Base-by-base conservation (phyloP, 768 basidiomycete genomes). In the Rhodotorula sphaerocarpa region DNA sequence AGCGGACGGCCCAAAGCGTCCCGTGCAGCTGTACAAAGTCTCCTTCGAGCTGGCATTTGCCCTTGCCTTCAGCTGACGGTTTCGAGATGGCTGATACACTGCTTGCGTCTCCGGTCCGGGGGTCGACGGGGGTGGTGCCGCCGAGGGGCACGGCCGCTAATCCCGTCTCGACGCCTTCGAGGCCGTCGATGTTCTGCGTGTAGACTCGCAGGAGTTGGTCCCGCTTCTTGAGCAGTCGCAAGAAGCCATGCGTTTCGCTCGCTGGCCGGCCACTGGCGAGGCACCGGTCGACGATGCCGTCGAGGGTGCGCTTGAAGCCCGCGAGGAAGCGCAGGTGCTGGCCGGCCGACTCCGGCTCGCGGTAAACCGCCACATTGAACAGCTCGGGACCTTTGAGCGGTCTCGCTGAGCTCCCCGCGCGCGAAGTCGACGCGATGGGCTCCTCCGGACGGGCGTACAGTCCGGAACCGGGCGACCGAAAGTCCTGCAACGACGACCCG, bases 111-210 rank as follows among this genome's bases (percentile, higher is more conserved):
- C 45, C 20, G 28, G 43, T 42, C 20, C 12, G 70, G 46, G 15
- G 54, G 28, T 11, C 53, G 25, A n/a, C 48, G 31, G 45, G 48
- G 28, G 41, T 57, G 34, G 58, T 47, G 6, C 63, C 62, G 23
- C 52, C 54, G 15, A 67, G 51, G 55, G 56, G 51, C n/a, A 61
- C 61, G 3, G 50, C 46, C 14, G 7, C 76, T 11, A 99, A 79
- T 2, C 92, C 92, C 0, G 82, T 82, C 16, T 30, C 42, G 57
- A 80, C 79, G 70, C 84, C 86, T 73, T 99, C 95, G 18, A 99
- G 77, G 16, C 90, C 93, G 75, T 99, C 95, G 48, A 99, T 92
- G 74, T 99, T 99, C 76, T 99, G 95, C 1, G 95, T 96, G 75
- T 96, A 99, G 18, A 86, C 87, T 61, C 95, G 82, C 30, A 93